These are phyloP conservation scores for Fusarium sp. DNA, from an alignment of 2,329 filamentous ascomycete genomes.

Conservation along the genomic window DNA sequence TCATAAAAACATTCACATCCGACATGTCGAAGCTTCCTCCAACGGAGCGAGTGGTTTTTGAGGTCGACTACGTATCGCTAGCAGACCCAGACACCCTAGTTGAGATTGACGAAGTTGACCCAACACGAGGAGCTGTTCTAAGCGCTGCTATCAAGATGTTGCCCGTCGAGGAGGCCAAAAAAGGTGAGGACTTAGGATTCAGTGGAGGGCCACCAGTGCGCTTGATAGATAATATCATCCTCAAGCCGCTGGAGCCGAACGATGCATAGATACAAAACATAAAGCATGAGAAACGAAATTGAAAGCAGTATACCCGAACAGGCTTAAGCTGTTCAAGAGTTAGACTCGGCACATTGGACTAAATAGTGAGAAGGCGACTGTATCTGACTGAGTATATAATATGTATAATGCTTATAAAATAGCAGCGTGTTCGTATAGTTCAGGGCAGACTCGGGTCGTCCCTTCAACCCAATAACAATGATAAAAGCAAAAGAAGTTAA, in stretches of 20 bases:
- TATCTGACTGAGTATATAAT: conserved; percentile 17
- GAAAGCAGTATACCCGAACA: conserved; percentile 38
- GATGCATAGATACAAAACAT: conserved; percentile 18
- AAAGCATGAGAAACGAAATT: conserved; percentile 5
- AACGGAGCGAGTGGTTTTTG: conserved; percentile 75
- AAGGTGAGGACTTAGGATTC: conserved; percentile 81
- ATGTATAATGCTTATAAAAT: conserved; percentile 20
- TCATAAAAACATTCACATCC: conserved; percentile 67
- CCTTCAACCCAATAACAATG: neutral
- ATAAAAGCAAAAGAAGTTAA: conserved; percentile 3
- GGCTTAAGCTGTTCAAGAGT: conserved; percentile 26
- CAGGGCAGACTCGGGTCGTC: neutral
- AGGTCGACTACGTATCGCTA: conserved; percentile 93
- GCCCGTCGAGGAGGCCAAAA: conserved; percentile 76
- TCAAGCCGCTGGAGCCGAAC: conserved; percentile 59
- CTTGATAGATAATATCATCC: conserved; percentile 93
- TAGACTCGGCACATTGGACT: conserved; percentile 5
- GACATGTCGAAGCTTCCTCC: conserved; percentile 73
- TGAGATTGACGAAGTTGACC: conserved; percentile 80
- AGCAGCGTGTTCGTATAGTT: neutral
- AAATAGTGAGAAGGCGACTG: conserved; percentile 1
- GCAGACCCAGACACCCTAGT: conserved; percentile 87
- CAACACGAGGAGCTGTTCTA: conserved; percentile 79
- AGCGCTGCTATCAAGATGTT: conserved; percentile 94
- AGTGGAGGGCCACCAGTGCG: conserved; percentile 81